Evolutionary conservation across 2,329 filamentous ascomycete species (phyloP).

Genomic region (Neonectria magnoliae): DNA sequence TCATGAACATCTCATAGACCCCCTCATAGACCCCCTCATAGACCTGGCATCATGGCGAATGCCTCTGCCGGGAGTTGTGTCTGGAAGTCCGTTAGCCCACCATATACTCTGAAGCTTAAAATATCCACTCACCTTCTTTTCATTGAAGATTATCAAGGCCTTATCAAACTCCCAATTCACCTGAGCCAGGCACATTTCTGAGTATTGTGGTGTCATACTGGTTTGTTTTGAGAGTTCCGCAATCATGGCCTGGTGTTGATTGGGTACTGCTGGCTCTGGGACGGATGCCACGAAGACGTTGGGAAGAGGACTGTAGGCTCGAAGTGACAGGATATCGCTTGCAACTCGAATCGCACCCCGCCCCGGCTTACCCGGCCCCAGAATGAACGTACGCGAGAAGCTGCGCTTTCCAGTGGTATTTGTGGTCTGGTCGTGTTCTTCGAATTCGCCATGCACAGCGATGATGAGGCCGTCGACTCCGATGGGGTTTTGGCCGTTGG

Average conservation of each 20-base stretch:
- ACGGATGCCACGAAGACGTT: conserved; percentile 50
- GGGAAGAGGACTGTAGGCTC: conserved; percentile 68
- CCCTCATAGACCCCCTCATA: too few relatives aligned
- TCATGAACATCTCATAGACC: neutral
- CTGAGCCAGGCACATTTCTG: conserved; percentile 81
- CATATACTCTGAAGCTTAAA: neutral
- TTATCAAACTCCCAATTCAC: conserved; percentile 83
- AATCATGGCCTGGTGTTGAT: conserved; percentile 74
- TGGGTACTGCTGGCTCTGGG: conserved; percentile 45
- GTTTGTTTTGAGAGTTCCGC: conserved; percentile 80
- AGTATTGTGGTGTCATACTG: conserved; percentile 81
- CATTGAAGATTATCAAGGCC: conserved; percentile 79
- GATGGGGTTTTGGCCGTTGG: conserved; percentile 66
- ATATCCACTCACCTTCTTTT: conserved; percentile 70
- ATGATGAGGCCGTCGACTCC: conserved; percentile 84
- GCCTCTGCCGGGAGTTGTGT: conserved; percentile 60
- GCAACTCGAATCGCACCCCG: conserved; percentile 76
- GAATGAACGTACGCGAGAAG: conserved; percentile 83
- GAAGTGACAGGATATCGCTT: conserved; percentile 80
- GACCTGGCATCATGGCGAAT: conserved; percentile 46
- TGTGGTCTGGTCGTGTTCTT: conserved; percentile 72
- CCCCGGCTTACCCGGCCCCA: conserved; percentile 77
- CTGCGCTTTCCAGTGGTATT: conserved; percentile 73
- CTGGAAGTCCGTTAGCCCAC: conserved; percentile 42
- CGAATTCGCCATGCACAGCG: conserved; percentile 84